Conservation (phyloP, 164 flowering plant species). For the Paratinospora sagittata region DNA sequence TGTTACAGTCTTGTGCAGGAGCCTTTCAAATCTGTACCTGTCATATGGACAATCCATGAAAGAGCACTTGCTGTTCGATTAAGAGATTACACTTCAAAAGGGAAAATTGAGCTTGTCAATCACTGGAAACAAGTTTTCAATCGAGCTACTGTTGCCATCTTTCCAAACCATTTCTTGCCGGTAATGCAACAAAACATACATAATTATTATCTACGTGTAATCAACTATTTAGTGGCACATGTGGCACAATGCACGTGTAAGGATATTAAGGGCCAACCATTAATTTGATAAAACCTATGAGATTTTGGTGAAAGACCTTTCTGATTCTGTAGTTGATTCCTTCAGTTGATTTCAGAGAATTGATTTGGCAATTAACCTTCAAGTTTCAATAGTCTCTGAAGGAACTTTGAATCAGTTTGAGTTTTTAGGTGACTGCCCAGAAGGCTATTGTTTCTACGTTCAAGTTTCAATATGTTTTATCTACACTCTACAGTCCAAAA, state of each 20-base stretch:
- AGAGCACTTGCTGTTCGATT: conserved; percentile 50
- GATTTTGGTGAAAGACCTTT: neutral
- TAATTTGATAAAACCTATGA: neutral
- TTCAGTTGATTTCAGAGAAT: neutral
- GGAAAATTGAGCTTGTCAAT: conserved; percentile 52
- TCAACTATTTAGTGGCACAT: neutral
- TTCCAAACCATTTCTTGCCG: conserved; percentile 76
- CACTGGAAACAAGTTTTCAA: conserved; percentile 75
- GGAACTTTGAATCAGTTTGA: neutral
- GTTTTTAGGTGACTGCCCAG: neutral
- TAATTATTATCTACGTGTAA: neutral
- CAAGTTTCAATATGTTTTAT: neutral
- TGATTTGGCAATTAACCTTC: neutral
- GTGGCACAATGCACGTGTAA: neutral
- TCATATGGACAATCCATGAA: conserved; percentile 87
- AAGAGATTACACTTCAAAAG: conserved; percentile 47
- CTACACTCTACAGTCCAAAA: neutral
- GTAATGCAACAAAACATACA: conserved; percentile 43
- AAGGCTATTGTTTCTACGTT: neutral
- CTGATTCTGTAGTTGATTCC: neutral
- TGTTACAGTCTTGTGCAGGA: conserved; percentile 86
- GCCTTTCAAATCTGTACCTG: conserved; percentile 85
- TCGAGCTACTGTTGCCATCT: conserved; percentile 84
- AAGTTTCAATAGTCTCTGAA: neutral
- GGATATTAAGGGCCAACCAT: neutral